These are phyloP conservation scores for Apophysomyces trapeziformis DNA, from an alignment of 371 early-diverging fungal species.

Conservation along the genomic window DNA sequence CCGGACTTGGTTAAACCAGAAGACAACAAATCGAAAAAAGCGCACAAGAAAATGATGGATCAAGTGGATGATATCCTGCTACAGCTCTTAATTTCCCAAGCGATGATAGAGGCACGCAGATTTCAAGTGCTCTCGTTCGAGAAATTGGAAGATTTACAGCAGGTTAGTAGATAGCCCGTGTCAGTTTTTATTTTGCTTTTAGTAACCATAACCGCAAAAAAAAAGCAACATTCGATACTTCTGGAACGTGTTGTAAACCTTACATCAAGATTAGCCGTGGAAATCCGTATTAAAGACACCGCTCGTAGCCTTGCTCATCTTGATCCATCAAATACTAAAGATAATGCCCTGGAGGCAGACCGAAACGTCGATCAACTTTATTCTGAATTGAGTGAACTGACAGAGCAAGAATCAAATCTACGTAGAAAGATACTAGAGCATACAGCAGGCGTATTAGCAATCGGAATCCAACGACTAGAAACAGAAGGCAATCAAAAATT, in stretches of 20 bases:
- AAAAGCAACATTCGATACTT: slow-evolving; percentile 25
- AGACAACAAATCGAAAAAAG: neutral
- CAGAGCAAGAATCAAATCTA: slow-evolving; percentile 62
- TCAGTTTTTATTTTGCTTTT: slow-evolving; percentile 3
- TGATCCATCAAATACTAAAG: slow-evolving; percentile 20
- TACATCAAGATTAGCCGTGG: slow-evolving; percentile 26
- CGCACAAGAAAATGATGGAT: slow-evolving; percentile 19
- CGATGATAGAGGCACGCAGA: slow-evolving; percentile 62
- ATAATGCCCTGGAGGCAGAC: slow-evolving; percentile 49
- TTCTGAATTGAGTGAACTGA: slow-evolving; percentile 65
- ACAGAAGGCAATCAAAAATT: slow-evolving; percentile 20
- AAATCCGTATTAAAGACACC: slow-evolving; percentile 33
- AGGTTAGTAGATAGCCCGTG: slow-evolving; percentile 35
- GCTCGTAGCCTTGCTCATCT: slow-evolving; percentile 51
- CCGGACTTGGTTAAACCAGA: slow-evolving; percentile 7
- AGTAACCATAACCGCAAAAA: neutral
- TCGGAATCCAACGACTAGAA: slow-evolving; percentile 50
- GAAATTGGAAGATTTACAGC: slow-evolving; percentile 56
- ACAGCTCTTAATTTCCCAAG: slow-evolving; percentile 65
- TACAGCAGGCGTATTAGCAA: slow-evolving; percentile 65
- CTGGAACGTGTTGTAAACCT: slow-evolving; percentile 22
- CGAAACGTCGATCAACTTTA: slow-evolving; percentile 71
- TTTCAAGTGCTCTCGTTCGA: slow-evolving; percentile 61
- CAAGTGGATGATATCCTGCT: slow-evolving; percentile 57
- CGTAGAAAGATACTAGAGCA: slow-evolving; percentile 74